Percentiles rank a stretch among this genome's conserved stretches.
Conservation (phyloP, 2,329 filamentous ascomycete species). For the Paracamarosporium sp. region DNA sequence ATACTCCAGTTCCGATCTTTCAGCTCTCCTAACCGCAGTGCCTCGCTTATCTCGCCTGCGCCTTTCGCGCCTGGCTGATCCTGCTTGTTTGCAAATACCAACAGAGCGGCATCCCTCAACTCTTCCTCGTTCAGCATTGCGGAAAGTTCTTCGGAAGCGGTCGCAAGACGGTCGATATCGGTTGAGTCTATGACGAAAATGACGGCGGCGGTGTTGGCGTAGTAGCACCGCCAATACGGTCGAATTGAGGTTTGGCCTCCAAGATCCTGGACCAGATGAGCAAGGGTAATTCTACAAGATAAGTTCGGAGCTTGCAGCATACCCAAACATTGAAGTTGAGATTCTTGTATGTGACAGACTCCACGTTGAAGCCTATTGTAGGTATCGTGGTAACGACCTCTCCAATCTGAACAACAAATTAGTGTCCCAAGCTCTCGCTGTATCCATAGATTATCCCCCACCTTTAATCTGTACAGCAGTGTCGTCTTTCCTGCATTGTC, state of each 20-base stretch:
- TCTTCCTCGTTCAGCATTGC: constrained; percentile 98
- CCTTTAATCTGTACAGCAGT: constrained; percentile 93
- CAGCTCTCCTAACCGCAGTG: constrained; percentile 85
- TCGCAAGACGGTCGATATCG: constrained; percentile 93
- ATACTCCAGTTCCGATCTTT: constrained; percentile 99
- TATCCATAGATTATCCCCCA: constrained; percentile 48
- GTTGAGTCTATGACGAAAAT: constrained; percentile 99
- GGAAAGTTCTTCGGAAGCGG: constrained; percentile 87
- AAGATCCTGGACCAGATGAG: constrained; percentile 68
- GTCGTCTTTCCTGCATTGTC: constrained; percentile 99
- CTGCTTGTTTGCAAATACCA: constrained; percentile 99
- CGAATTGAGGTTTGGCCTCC: constrained; percentile 98
- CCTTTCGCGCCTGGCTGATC: constrained; percentile 97
- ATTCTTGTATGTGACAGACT: constrained; percentile 98
- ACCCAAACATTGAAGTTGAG: constrained; percentile 99
- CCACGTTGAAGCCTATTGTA: constrained; percentile 99
- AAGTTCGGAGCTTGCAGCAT: constrained; percentile 47
- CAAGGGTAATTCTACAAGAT: background rate
- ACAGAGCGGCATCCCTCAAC: constrained; percentile 85
- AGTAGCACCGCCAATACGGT: constrained; percentile 99
- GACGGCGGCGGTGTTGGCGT: constrained; percentile 96
- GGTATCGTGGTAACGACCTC: constrained; percentile 99
- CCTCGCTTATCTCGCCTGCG: constrained; percentile 95
- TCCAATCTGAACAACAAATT: constrained; percentile 86
- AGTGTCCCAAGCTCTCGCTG: too few species aligned